phyloP scores from a whole-genome alignment of 1,139 yeast genomes.

The Pneumocystis jirovecii region DNA sequence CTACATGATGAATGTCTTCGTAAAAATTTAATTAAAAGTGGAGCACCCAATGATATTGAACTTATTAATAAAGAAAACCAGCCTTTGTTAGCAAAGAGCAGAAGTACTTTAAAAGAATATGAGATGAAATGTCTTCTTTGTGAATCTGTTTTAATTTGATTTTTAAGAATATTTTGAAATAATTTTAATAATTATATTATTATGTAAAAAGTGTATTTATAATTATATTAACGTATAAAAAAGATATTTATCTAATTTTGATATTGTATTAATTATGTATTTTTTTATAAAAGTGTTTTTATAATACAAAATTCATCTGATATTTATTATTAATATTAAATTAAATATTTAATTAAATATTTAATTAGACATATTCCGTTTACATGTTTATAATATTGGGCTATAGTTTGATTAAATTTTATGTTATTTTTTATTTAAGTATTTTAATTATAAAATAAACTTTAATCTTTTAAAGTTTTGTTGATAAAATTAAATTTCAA shows the following conservation, averaged over 20 bases:
- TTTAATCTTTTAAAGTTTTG: too few relatives aligned
- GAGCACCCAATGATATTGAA: neutral
- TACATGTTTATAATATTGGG: too few relatives aligned
- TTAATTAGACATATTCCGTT: too few relatives aligned
- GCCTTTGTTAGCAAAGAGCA: neutral
- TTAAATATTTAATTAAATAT: too few relatives aligned
- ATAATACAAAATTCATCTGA: too few relatives aligned
- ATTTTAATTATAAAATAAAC: neutral
- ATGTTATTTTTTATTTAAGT: neutral
- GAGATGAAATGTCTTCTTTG: neutral
- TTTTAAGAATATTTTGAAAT: neutral
- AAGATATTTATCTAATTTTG: too few relatives aligned
- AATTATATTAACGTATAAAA: neutral
- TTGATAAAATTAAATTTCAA: neutral
- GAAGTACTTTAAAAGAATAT: neutral
- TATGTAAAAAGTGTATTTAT: neutral
- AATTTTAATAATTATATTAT: neutral
- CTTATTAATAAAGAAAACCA: neutral
- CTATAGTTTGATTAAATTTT: neutral
- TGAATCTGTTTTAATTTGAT: neutral
- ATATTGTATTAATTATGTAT: neutral
- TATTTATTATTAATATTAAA: too few relatives aligned
- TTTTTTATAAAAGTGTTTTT: too few relatives aligned
- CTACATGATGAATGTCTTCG: slow-evolving; percentile 11
- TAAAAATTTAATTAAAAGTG: slow-evolving; percentile 6